Conservation (phyloP, 2,329 filamentous ascomycete species). For the Neofusicoccum umdonicola region DNA sequence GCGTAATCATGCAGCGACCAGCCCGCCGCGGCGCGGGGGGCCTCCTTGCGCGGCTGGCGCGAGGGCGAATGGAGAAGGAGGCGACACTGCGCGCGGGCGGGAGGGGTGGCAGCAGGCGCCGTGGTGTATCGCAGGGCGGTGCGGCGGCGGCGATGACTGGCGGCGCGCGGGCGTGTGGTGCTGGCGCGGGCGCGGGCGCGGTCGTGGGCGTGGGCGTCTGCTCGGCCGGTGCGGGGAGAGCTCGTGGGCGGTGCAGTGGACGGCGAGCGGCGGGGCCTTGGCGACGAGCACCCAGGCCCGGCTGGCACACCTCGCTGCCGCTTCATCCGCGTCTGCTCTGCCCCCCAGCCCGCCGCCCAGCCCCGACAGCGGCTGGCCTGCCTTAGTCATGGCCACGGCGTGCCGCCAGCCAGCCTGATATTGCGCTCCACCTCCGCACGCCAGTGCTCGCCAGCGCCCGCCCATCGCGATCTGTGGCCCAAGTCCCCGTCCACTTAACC, state of each 20-base stretch:
- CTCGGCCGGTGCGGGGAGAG: too few species aligned
- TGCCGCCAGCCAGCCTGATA: background rate
- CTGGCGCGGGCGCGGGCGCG: background rate
- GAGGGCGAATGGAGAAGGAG: background rate
- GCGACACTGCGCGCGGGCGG: background rate
- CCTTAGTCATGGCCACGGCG: background rate
- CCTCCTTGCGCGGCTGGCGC: background rate
- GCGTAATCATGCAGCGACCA: slow-evolving; percentile 10
- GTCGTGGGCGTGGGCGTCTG: too few species aligned
- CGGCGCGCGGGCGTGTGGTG: background rate
- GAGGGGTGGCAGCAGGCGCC: background rate
- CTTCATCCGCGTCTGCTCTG: background rate
- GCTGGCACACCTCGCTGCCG: background rate
- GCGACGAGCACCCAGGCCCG: background rate
- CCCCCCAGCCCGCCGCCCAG: background rate
- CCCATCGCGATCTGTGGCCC: background rate
- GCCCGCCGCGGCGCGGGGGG: background rate
- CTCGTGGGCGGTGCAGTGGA: background rate
- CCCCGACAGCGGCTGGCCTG: background rate
- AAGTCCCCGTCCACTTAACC: background rate
- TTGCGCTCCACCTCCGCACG: slow-evolving; percentile 7
- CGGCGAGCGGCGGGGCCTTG: background rate
- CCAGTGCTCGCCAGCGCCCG: background rate
- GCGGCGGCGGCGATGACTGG: background rate
- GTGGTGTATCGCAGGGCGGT: too few species aligned